Percentiles rank a stretch among this genome's conserved stretches.
Conservation (phyloP, 169 alveolate genomes). For the Eimeria mitis region DNA sequence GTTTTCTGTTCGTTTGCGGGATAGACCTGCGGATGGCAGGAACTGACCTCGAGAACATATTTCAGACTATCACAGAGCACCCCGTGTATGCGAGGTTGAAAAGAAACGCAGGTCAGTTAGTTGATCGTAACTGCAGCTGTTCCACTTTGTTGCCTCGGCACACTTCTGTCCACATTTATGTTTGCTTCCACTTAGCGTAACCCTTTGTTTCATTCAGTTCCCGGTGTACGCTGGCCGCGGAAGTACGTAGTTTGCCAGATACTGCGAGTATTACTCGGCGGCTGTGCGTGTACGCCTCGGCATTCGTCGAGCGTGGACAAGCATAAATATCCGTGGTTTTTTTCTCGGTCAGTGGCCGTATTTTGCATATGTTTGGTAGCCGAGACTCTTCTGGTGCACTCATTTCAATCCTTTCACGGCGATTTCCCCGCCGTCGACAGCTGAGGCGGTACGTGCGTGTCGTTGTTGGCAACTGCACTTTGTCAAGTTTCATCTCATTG, state of each 20-base stretch:
- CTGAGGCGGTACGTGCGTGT: not conserved
- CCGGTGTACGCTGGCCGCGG: not conserved
- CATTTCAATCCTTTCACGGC: not conserved
- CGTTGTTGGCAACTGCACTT: not conserved
- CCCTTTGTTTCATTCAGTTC: not conserved
- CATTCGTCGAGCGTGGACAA: not conserved
- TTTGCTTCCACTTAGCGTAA: not conserved
- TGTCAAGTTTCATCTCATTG: not conserved
- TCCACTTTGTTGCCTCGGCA: not conserved
- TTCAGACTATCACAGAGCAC: conserved; percentile 48
- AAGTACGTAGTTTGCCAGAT: not conserved
- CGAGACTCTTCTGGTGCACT: not conserved
- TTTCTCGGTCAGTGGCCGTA: not conserved
- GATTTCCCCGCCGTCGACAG: not conserved
- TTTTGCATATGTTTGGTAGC: not conserved
- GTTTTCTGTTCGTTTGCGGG: conserved; percentile 56
- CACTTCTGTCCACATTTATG: not conserved
- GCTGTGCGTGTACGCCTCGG: not conserved
- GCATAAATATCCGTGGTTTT: not conserved
- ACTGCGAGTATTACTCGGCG: not conserved
- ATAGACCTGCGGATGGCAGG: conserved; percentile 56
- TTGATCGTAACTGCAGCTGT: not conserved
- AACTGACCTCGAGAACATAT: conserved; percentile 75
- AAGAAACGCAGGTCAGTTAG: conserved; percentile 54
- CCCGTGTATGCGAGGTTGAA: conserved; percentile 42